phyloP scores from a whole-genome alignment of 306 rosid genomes.

The Cercis canadensis region DNA sequence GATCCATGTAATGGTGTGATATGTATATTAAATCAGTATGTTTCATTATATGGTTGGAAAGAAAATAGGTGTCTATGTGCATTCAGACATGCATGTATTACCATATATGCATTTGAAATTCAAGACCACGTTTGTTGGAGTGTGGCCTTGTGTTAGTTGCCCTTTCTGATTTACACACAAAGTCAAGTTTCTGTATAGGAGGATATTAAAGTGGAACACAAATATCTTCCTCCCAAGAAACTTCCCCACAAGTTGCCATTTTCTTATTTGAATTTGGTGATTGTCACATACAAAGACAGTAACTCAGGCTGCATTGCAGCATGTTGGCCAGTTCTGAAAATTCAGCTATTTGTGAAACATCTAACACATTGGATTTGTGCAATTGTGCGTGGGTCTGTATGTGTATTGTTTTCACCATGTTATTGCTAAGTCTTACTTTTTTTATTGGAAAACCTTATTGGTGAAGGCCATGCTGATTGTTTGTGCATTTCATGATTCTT shows the following conservation, averaged over 20 bases:
- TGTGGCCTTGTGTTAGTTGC: not conserved
- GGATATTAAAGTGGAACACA: constrained; percentile 7
- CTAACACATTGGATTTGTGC: not conserved
- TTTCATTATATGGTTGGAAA: not conserved
- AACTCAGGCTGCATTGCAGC: not conserved
- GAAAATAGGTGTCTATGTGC: not conserved
- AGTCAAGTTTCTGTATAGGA: constrained; percentile 7
- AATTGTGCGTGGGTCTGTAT: too few relatives aligned
- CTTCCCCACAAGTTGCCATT: constrained; percentile 8
- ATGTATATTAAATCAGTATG: constrained; percentile 12
- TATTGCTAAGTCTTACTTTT: constrained; percentile 6
- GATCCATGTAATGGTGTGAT: constrained; percentile 8
- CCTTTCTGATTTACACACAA: not conserved
- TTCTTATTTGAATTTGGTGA: constrained; percentile 21
- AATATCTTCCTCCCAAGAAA: not conserved
- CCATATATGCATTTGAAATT: not conserved
- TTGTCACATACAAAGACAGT: not conserved
- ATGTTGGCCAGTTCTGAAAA: not conserved
- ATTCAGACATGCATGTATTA: not conserved
- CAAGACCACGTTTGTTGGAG: constrained; percentile 1
- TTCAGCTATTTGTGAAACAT: not conserved
- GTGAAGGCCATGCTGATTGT: not conserved
- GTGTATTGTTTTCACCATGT: not conserved
- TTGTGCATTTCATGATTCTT: constrained; percentile 14
- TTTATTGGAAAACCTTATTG: constrained; percentile 1